Evolutionary conservation across 192 early-diverging fungal species (phyloP).

Genomic region (Coemansia sp.): DNA sequence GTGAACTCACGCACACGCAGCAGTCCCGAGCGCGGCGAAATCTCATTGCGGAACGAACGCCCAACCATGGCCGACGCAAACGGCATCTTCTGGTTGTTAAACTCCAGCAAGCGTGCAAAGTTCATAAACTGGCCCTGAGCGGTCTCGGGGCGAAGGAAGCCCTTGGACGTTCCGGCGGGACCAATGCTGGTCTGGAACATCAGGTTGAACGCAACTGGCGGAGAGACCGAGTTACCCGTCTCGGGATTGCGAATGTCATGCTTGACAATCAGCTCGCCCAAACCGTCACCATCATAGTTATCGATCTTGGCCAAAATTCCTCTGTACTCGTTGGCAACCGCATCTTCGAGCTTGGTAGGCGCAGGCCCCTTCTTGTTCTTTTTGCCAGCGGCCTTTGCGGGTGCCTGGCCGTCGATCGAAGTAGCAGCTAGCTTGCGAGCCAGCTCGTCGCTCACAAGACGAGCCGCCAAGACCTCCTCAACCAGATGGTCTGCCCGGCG

Average conservation of each 20-base stretch:
- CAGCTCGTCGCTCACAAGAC: constrained; percentile 81
- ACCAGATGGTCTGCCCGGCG: constrained; percentile 98
- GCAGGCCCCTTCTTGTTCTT: constrained; percentile 65
- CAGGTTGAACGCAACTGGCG: constrained; percentile 94
- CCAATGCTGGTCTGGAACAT: constrained; percentile 99
- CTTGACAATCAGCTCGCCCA: constrained; percentile 79
- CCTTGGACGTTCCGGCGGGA: constrained; percentile 92
- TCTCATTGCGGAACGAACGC: constrained; percentile 98
- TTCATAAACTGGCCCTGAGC: constrained; percentile 99
- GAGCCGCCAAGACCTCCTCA: constrained; percentile 86
- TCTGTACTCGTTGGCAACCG: constrained; percentile 69
- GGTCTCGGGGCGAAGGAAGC: constrained; percentile 97
- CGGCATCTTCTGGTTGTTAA: constrained; percentile 98
- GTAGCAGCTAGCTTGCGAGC: constrained; percentile 57
- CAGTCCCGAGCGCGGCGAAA: constrained; percentile 90
- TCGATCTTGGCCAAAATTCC: constrained; percentile 91
- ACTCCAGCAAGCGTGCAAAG: constrained; percentile 94
- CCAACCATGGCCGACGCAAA: constrained; percentile 98
- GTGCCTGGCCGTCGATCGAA: constrained; percentile 32
- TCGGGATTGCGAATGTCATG: constrained; percentile 87
- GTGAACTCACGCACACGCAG: constrained; percentile 97
- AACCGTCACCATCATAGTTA: constrained; percentile 86
- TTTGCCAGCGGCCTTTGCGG: constrained; percentile 32
- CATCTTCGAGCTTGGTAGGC: constrained; percentile 62
- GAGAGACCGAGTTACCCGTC: constrained; percentile 85